Percentiles rank a stretch among this genome's conserved stretches.
Evolutionary conservation across 495 filamentous ascomycete genomes (phyloP).

Genomic region (Baudoinia panamericana): DNA sequence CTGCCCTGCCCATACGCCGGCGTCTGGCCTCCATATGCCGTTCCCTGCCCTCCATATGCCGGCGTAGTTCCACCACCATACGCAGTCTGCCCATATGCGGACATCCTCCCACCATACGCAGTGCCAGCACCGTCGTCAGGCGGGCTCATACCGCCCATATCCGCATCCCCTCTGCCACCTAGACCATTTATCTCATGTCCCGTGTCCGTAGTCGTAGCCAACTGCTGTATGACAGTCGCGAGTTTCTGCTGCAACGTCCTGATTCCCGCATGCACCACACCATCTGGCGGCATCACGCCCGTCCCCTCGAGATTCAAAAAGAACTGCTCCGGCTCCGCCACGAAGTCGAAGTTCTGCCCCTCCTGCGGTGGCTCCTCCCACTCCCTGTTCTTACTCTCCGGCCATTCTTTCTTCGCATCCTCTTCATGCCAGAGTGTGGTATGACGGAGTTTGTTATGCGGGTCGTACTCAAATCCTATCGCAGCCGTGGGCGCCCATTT

Average conservation of each 20-base stretch:
- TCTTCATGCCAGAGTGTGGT: slow-evolving; percentile 83
- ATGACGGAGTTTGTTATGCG: slow-evolving; percentile 83
- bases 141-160: slow-evolving; percentile 41
- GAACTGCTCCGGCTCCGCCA: slow-evolving; percentile 70
- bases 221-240: slow-evolving; percentile 63
- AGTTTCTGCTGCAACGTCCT: slow-evolving; percentile 81
- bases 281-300: slow-evolving; percentile 75
- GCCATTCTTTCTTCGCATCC: slow-evolving; percentile 73
- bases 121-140: slow-evolving; percentile 13
- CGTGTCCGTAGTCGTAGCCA: slow-evolving; percentile 35
- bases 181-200: slow-evolving; percentile 38
- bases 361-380: slow-evolving; percentile 77
- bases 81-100: slow-evolving; percentile 5
- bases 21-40: slow-evolving; percentile 16
- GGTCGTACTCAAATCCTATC: slow-evolving; percentile 95
- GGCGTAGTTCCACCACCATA: slow-evolving; percentile 11
- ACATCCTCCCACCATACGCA: slow-evolving; percentile 18
- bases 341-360: slow-evolving; percentile 77
- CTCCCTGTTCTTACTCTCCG: slow-evolving; percentile 55
- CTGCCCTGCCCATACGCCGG: slow-evolving; percentile 2
- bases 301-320: slow-evolving; percentile 88
- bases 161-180: slow-evolving; percentile 31
- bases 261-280: slow-evolving; percentile 78
- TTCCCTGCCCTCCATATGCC: slow-evolving; percentile 13
- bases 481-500: slow-evolving; percentile 91